These are phyloP conservation scores for Stropharia rugosoannulata DNA, from an alignment of 768 basidiomycete species.

Conservation along the genomic window DNA sequence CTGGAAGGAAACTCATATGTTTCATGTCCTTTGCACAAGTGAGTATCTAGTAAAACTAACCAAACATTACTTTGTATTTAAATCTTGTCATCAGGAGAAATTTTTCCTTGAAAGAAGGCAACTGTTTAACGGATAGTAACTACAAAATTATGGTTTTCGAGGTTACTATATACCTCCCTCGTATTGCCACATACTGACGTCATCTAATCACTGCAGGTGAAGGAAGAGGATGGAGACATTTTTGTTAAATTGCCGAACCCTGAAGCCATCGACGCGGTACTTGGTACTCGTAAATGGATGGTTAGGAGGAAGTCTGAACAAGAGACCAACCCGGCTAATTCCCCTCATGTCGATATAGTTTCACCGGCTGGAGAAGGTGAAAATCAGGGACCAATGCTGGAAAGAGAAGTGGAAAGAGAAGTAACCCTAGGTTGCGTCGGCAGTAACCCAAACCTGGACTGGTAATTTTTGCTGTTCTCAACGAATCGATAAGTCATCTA, in stretches of 20 bases:
- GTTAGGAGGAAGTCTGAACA: slow-evolving; percentile 49
- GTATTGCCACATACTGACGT: background rate
- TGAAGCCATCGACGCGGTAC: slow-evolving; percentile 54
- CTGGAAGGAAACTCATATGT: slow-evolving; percentile 45
- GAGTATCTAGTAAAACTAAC: background rate
- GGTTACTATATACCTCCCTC: slow-evolving; percentile 8
- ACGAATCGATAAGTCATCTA: too few species aligned
- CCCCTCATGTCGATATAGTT: slow-evolving; percentile 30
- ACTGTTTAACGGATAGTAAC: slow-evolving; percentile 57
- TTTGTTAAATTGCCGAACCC: slow-evolving; percentile 56
- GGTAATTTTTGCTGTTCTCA: background rate
- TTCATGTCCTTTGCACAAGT: slow-evolving; percentile 62
- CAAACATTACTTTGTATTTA: background rate
- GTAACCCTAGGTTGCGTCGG: background rate
- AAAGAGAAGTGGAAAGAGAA: background rate
- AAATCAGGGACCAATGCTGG: background rate
- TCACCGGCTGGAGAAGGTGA: background rate
- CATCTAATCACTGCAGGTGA: slow-evolving; percentile 21
- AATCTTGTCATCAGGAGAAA: slow-evolving; percentile 36
- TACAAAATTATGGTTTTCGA: slow-evolving; percentile 65
- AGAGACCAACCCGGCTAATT: slow-evolving; percentile 31
- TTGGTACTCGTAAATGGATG: slow-evolving; percentile 68
- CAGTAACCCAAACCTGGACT: background rate
- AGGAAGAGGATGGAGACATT: slow-evolving; percentile 35
- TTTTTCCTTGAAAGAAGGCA: slow-evolving; percentile 54